These are phyloP conservation scores for Penicillium janthinellum DNA, from an alignment of 2,329 filamentous ascomycete genomes.

Conservation along the genomic window DNA sequence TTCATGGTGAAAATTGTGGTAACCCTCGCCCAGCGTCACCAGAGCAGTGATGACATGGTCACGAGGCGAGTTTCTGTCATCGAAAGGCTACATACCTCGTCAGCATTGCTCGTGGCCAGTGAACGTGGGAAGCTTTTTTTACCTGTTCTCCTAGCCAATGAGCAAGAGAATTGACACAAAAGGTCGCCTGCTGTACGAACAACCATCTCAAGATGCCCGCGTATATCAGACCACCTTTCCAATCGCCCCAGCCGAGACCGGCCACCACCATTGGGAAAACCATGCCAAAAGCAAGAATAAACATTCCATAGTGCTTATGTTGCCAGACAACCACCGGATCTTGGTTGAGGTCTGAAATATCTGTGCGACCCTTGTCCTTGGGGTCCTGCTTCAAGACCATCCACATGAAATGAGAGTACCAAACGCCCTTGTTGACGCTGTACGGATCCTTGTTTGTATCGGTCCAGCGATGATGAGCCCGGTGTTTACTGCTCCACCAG, in stretches of 20 bases:
- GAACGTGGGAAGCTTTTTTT: not conserved
- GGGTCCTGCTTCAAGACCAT: slow-evolving; percentile 81
- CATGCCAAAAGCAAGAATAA: slow-evolving; percentile 71
- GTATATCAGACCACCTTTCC: slow-evolving; percentile 78
- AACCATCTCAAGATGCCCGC: slow-evolving; percentile 82
- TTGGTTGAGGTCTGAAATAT: slow-evolving; percentile 82
- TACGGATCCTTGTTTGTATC: slow-evolving; percentile 86
- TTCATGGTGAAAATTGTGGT: slow-evolving; percentile 96
- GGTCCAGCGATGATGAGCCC: slow-evolving; percentile 83
- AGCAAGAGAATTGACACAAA: slow-evolving; percentile 88
- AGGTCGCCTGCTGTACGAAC: slow-evolving; percentile 88
- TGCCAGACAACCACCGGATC: slow-evolving; percentile 81
- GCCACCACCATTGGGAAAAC: slow-evolving; percentile 72
- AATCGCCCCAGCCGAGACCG: slow-evolving; percentile 76
- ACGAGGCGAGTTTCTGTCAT: slow-evolving; percentile 79
- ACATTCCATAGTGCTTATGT: slow-evolving; percentile 78
- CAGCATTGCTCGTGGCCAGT: not conserved
- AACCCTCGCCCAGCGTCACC: slow-evolving; percentile 83
- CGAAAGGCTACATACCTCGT: slow-evolving; percentile 67
- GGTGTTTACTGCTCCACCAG: slow-evolving; percentile 82
- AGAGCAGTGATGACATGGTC: slow-evolving; percentile 85
- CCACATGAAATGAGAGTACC: slow-evolving; percentile 81
- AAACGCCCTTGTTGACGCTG: slow-evolving; percentile 79
- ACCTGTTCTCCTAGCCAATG: slow-evolving; percentile 77
- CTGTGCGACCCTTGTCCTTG: slow-evolving; percentile 77